These are phyloP conservation scores for Aspergillus tanneri DNA, from an alignment of 2,329 filamentous ascomycete species.

Conservation along the genomic window DNA sequence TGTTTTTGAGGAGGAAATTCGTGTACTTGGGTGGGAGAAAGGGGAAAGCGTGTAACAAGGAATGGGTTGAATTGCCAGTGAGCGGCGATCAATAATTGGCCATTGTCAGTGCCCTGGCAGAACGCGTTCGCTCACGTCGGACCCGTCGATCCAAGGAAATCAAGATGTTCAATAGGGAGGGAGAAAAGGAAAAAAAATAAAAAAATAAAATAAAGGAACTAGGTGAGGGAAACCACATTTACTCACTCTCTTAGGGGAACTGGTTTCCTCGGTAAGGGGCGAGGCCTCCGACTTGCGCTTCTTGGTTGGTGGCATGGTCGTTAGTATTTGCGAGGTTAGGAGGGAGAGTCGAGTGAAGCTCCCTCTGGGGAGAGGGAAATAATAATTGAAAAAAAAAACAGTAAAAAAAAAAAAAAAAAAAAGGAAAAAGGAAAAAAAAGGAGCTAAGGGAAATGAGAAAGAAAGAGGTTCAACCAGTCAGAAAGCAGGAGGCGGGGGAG, in stretches of 20 bases:
- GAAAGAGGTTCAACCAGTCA: constrained; percentile 7
- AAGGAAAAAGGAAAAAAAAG: constrained; percentile 8
- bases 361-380: not conserved
- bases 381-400: not conserved
- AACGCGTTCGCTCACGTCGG: constrained; percentile 16
- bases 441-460: constrained; percentile 3
- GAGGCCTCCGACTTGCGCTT: constrained; percentile 32
- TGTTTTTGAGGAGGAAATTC: too few species aligned
- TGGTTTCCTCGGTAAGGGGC: constrained; percentile 18
- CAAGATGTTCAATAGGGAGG: too few species aligned
- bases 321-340: constrained; percentile 4
- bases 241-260: constrained; percentile 27
- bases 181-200: not conserved
- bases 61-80: constrained; percentile 8
- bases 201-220: not conserved
- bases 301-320: constrained; percentile 4
- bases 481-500: constrained; percentile 7
- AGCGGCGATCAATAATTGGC: constrained; percentile 13
- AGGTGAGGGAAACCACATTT: constrained; percentile 7
- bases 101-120: constrained; percentile 8
- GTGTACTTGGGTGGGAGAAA: constrained; percentile 1
- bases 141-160: not conserved
- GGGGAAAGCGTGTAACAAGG: constrained; percentile 9
- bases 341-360: constrained; percentile 1
- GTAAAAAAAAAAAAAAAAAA: constrained; percentile 3